These are phyloP conservation scores for Cercophora newfieldiana DNA, from an alignment of 495 filamentous ascomycete genomes.

Conservation along the genomic window DNA sequence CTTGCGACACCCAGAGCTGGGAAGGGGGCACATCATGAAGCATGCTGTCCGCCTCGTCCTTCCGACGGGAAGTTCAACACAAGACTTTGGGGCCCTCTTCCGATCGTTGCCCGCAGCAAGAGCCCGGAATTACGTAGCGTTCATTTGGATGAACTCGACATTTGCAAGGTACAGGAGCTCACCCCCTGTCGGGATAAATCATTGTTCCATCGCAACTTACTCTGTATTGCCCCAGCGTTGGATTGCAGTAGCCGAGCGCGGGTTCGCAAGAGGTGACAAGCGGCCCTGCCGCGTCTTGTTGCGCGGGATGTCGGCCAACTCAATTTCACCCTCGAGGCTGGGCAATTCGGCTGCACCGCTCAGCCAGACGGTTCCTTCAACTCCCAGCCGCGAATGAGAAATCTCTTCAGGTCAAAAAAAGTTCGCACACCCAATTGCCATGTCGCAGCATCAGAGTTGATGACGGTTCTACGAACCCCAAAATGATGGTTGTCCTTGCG, in stretches of 20 bases:
- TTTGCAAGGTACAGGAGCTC: slow-evolving; percentile 6
- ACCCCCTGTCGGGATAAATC: slow-evolving; percentile 7
- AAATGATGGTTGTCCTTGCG: not conserved
- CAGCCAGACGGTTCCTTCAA: not conserved
- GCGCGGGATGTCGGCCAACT: not conserved
- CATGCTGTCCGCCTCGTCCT: not conserved
- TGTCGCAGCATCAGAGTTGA: not conserved
- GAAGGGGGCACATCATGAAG: not conserved
- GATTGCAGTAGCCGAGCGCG: not conserved
- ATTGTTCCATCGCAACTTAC: not conserved
- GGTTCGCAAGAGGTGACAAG: not conserved
- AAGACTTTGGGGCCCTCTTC: not conserved
- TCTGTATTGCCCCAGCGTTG: not conserved
- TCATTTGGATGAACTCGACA: slow-evolving; percentile 28
- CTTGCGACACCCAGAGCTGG: not conserved
- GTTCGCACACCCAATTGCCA: not conserved
- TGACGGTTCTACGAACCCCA: no score
- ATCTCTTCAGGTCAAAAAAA: no score
- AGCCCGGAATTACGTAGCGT: slow-evolving; percentile 20
- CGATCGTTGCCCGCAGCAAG: slow-evolving; percentile 3
- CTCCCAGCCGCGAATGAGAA: not conserved
- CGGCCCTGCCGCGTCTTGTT: not conserved
- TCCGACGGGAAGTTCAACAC: not conserved
- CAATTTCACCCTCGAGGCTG: not conserved
- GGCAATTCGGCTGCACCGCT: not conserved